Evolutionary conservation across 805 yeast genomes (phyloP).

Genomic region (Candida vartiovaarae): DNA sequence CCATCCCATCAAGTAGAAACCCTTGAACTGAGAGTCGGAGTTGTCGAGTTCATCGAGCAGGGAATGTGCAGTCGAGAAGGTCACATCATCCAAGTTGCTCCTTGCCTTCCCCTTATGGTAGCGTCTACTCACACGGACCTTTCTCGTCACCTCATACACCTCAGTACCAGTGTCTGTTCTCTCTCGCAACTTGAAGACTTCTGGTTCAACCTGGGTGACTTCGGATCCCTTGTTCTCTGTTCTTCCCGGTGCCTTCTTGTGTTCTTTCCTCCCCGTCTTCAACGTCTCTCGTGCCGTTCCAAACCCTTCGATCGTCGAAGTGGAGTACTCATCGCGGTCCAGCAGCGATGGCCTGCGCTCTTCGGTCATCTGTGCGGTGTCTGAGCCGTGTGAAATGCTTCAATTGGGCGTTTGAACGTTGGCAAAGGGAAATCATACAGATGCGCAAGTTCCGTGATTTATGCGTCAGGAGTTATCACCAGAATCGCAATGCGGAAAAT

Average conservation of each 20-base stretch:
- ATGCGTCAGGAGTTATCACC: no score
- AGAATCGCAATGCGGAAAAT: no score
- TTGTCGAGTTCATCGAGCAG: slow-evolving; percentile 19
- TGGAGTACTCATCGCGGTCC: slow-evolving; percentile 7
- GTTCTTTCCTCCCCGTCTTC: background rate
- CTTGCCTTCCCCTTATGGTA: slow-evolving; percentile 19
- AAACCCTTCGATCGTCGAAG: background rate
- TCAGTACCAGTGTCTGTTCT: slow-evolving; percentile 12
- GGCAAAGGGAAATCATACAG: no score
- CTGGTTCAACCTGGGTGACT: background rate
- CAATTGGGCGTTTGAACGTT: no score
- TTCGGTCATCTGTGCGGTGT: background rate
- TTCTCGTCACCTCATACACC: slow-evolving; percentile 14
- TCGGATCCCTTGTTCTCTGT: no score
- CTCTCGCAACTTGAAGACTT: slow-evolving; percentile 2
- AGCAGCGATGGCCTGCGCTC: slow-evolving; percentile 8
- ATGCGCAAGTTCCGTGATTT: no score
- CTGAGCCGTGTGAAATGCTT: no score
- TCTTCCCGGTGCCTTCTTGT: no score
- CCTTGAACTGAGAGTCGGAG: slow-evolving; percentile 43
- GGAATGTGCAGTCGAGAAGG: slow-evolving; percentile 13
- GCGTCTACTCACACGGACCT: slow-evolving; percentile 12
- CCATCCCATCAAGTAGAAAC: slow-evolving; percentile 81
- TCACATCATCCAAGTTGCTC: slow-evolving; percentile 23
- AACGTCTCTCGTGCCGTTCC: background rate